Evolutionary conservation across 768 basidiomycete species (phyloP), one percentile per base, ranked within the genome.

Genomic region (Saitozyma sp.): DNA sequence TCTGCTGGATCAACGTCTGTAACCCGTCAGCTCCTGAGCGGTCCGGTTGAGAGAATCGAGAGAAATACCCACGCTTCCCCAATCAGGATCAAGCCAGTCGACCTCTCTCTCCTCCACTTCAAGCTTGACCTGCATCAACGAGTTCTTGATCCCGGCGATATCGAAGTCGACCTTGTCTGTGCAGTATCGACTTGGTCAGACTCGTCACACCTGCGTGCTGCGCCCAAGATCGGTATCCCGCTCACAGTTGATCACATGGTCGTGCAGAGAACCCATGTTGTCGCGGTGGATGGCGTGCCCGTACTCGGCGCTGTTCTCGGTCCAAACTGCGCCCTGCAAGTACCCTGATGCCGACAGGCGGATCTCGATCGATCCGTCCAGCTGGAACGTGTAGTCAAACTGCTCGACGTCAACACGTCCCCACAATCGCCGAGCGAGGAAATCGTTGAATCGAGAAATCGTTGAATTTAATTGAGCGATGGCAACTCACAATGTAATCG

Each of bases 341-440:
- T 88, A 88, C 1, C 87, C 87, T 4, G 86, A 87, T 0, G 87
- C 87, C 8, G 86, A 87, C 17, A 74, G 42, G 1, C 85, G 82
- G n/a, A 87, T 85, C 78, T 88, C 87, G 20, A 88, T 83, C 3
- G 86, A 86, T 4, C 87, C 87, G 64, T 88, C 87, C 16, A 87
- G 72, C 61, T 85, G 83, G 81, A 88, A 87, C 2, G 84, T 84
- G 71, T 87, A 88, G 66, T 88, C 87, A 70, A 87, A 88, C 83
- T 59, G 9, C 45, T 6, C 11, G 45, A 2, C 45, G n/a, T 11
- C 45, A 17, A 11, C 45, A 46, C 6, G 6, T 2, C 5, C 29
- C 29, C 29, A 29, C 2, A 29, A 2, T 29, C 29, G 29, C 29
- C 29, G 29, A 29, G 29, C 29, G 29, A 29, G 29, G 29, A 29